A percentile compares a stretch with the other conserved stretches of the same genome.
Conservation (phyloP, 495 filamentous ascomycete species). For the Aspergillus ellipticus region DNA sequence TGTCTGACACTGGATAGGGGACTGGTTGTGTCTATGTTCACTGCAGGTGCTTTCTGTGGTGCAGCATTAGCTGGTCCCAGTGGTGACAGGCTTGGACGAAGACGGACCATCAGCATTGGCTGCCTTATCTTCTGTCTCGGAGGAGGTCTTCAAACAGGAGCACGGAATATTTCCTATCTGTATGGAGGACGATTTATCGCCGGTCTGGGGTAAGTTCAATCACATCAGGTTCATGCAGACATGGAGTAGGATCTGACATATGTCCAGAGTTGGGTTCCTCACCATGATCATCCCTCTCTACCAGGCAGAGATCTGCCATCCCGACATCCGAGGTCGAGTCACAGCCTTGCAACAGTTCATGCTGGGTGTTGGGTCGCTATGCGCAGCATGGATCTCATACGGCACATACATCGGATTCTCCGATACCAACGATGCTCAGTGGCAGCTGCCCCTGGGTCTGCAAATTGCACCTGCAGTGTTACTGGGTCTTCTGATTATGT, state of each 20-base stretch:
- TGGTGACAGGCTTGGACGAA: constrained; percentile 40
- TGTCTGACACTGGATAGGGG: constrained; percentile 37
- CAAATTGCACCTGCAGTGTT: constrained; percentile 41
- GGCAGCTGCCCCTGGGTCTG: constrained; percentile 40
- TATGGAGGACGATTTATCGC: constrained; percentile 43
- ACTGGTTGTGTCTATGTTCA: constrained; percentile 67
- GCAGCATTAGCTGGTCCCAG: constrained; percentile 34
- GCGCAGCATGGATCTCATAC: constrained; percentile 41
- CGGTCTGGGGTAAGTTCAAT: constrained; percentile 48
- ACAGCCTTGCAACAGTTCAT: constrained; percentile 44
- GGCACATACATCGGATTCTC: constrained; percentile 48
- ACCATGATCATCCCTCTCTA: constrained; percentile 49
- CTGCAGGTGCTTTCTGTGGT: constrained; percentile 44
- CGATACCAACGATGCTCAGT: constrained; percentile 39
- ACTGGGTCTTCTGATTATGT: constrained; percentile 37
- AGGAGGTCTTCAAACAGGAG: constrained; percentile 41
- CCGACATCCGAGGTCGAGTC: constrained; percentile 41
- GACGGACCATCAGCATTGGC: constrained; percentile 41
- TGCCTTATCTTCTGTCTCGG: constrained; percentile 43
- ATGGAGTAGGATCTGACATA: not conserved
- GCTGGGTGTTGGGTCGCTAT: constrained; percentile 40
- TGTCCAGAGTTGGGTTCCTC: constrained; percentile 53
- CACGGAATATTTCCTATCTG: constrained; percentile 32
- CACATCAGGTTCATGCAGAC: not conserved
- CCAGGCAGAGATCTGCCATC: constrained; percentile 44